These are phyloP conservation scores for Pseudognaphalium luteoalbum DNA, from an alignment of 129 eudicot genomes.

Conservation along the genomic window DNA sequence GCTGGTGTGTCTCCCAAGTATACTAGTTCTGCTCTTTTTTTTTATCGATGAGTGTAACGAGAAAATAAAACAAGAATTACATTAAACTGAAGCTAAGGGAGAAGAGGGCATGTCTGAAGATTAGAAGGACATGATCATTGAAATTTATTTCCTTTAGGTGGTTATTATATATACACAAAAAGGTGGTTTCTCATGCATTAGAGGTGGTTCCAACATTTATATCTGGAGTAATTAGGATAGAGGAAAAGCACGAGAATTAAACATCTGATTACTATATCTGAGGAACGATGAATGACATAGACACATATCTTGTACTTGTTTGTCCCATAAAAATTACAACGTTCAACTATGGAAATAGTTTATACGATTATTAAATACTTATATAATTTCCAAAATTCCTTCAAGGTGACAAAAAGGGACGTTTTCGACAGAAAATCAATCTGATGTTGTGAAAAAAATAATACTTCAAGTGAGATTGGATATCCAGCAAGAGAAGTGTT, in stretches of 20 bases:
- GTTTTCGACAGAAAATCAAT: background rate
- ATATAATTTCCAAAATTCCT: background rate
- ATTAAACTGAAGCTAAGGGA: slow-evolving; percentile 13
- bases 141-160: slow-evolving; percentile 30
- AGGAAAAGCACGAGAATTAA: slow-evolving; percentile 16
- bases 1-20: slow-evolving; percentile 26
- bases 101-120: slow-evolving; percentile 15
- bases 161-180: slow-evolving; percentile 23
- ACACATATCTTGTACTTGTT: background rate
- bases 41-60: slow-evolving; percentile 13
- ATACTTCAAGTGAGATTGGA: background rate
- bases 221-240: slow-evolving; percentile 29
- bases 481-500: background rate
- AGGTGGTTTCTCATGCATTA: slow-evolving; percentile 39
- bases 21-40: slow-evolving; percentile 23
- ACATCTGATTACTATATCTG: slow-evolving; percentile 12
- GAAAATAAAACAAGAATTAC: slow-evolving; percentile 16
- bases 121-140: slow-evolving; percentile 18
- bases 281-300: background rate
- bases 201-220: slow-evolving; percentile 33
- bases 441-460: background rate
- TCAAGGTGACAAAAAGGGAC: background rate
- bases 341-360: background rate
- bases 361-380: background rate
- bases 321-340: slow-evolving; percentile 1